Conservation (phyloP, 768 basidiomycete species). For the Goffeauzyma gilvescens region DNA sequence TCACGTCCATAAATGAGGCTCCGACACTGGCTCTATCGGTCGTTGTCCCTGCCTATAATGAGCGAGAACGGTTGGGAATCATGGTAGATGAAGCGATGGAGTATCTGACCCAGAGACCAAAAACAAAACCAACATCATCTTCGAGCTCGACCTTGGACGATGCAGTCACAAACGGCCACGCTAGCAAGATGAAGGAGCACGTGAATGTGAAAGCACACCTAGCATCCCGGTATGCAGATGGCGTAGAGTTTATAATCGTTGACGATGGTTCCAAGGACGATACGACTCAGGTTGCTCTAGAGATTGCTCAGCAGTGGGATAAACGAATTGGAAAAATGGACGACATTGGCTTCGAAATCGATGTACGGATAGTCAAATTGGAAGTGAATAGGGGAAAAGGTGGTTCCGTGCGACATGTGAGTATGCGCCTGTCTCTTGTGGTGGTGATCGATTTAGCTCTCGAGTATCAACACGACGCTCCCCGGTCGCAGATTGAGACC, state of each 20-base stretch:
- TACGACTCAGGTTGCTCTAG: slow-evolving; percentile 48
- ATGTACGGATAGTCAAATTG: slow-evolving; percentile 61
- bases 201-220: not conserved
- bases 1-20: slow-evolving; percentile 39
- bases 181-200: not conserved
- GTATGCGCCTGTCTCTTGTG: slow-evolving; percentile 5
- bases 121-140: too few species aligned
- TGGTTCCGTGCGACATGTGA: slow-evolving; percentile 63
- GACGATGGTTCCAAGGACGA: slow-evolving; percentile 75
- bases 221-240: slow-evolving; percentile 26
- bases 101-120: slow-evolving; percentile 37
- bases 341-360: slow-evolving; percentile 8
- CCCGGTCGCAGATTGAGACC: not conserved
- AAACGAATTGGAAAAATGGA: slow-evolving; percentile 21
- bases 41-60: slow-evolving; percentile 83
- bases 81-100: slow-evolving; percentile 56
- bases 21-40: slow-evolving; percentile 54
- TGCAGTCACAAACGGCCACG: not conserved
- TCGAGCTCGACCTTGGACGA: not conserved
- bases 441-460: not conserved
- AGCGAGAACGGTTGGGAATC: slow-evolving; percentile 54
- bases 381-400: slow-evolving; percentile 77
- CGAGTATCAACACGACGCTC: not conserved
- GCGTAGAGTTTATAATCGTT: slow-evolving; percentile 56
- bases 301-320: slow-evolving; percentile 42